Percentiles rank a stretch among this genome's conserved stretches.
phyloP scores from a whole-genome alignment of 129 eudicot genomes.

The Artemisia tridentata region DNA sequence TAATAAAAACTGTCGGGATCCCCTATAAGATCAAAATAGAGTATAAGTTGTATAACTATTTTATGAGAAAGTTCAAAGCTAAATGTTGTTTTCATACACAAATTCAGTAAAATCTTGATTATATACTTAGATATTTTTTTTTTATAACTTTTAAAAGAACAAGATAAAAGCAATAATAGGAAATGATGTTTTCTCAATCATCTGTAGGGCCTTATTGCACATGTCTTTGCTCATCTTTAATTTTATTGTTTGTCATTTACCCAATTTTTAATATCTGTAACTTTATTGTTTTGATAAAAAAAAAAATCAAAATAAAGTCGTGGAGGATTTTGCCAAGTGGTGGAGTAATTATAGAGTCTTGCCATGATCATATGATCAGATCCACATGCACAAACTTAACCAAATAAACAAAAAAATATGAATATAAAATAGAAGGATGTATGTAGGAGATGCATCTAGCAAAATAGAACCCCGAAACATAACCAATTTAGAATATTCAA shows the following conservation, averaged over 20 bases:
- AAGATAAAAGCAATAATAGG: background rate
- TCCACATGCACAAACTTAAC: constrained; percentile 19
- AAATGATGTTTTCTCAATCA: constrained; percentile 1
- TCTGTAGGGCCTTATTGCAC: constrained; percentile 27
- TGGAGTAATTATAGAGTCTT: constrained; percentile 17
- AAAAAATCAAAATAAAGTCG: constrained; percentile 1
- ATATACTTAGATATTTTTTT: too few species aligned
- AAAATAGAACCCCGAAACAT: background rate
- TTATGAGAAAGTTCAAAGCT: too few species aligned
- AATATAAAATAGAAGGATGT: background rate
- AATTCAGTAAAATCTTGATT: too few species aligned
- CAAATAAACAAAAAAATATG: background rate
- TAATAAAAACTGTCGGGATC: too few species aligned
- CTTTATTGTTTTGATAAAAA: background rate
- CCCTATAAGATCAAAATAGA: too few species aligned
- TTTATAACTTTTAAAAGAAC: background rate
- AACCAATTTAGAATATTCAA: background rate
- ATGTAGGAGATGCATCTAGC: constrained; percentile 1
- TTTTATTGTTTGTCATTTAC: constrained; percentile 20
- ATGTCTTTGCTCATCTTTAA: constrained; percentile 22
- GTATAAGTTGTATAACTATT: too few species aligned
- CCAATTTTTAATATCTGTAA: background rate
- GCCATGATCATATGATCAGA: constrained; percentile 27
- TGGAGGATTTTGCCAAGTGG: constrained; percentile 19
- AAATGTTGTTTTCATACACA: too few species aligned